Evolutionary conservation across 192 early-diverging fungal genomes (phyloP), one percentile per base, ranked within the genome.

Genomic region (Coemansia sp.): DNA sequence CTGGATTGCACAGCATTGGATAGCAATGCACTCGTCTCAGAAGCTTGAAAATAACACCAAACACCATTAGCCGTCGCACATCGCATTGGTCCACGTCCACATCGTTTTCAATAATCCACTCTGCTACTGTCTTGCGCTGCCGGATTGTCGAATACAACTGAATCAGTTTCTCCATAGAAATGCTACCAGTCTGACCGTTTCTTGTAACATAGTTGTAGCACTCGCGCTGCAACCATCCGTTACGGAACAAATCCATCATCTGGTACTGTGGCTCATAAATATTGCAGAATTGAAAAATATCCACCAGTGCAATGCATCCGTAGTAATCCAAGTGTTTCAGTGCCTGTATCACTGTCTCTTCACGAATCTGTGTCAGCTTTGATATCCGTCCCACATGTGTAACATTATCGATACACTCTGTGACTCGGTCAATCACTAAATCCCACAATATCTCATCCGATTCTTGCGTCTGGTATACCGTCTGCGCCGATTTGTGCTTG

Each of bases 201-300:
- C 81, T 58, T 5, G 82, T 85, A 12, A 98, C 88, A 78, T 93
- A 96, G 18, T 69, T 66, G 6, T 85, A 62, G 71, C 94, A 94
- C 59, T 98, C 92, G 24, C 72, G 71, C 65, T 94, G 94, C 44
- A 91, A 51, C 14, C 86, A 82, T 16, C 69, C 71, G 38, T 86
- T 84, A 5, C 68, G 53, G 21, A 70, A 70, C 28, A 74, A 25
- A 16, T 85, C 73, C 48, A 93, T 75, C 27, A 96, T 28, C 25
- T 64, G 73, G 56, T 69, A 53, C 71, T 67, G 67, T 6, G 60
- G 26, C 61, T 79, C 76, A 66, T 99, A 99, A 0, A 96, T 74
- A 66, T 99, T 99, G 62, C 88, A 85, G 68, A 95, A 99, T 86
- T 97, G 92, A 74, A 98, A 98, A 21, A 99, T 88, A 61, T 98